A percentile compares a stretch with the other conserved stretches of the same genome.
These are phyloP conservation scores for Suhomyces taliae DNA, from an alignment of 1,139 yeast species.

Conservation along the genomic window DNA sequence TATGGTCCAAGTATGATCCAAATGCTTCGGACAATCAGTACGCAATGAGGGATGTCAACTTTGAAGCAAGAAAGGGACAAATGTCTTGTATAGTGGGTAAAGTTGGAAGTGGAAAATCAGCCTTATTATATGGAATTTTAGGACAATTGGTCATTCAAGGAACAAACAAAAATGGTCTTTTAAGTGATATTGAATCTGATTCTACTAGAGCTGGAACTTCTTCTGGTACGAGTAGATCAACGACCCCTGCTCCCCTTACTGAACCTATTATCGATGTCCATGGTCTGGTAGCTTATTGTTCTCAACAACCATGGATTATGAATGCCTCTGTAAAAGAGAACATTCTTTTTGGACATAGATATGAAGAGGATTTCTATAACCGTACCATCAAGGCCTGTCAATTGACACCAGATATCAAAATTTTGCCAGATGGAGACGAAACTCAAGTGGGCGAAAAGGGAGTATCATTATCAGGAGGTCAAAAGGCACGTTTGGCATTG, in stretches of 20 bases:
- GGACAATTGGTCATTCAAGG: slow-evolving; percentile 22
- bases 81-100: slow-evolving; percentile 23
- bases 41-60: slow-evolving; percentile 23
- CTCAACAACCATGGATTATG: slow-evolving; percentile 80
- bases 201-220: not conserved
- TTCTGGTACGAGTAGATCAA: not conserved
- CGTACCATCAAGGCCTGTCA: slow-evolving; percentile 78
- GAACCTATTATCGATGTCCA: slow-evolving; percentile 11
- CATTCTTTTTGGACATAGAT: slow-evolving; percentile 82
- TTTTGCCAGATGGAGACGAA: slow-evolving; percentile 83
- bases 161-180: not conserved
- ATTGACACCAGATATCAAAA: slow-evolving; percentile 73
- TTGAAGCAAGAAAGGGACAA: slow-evolving; percentile 23
- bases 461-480: slow-evolving; percentile 96
- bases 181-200: not conserved
- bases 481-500: slow-evolving; percentile 87
- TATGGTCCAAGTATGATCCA: slow-evolving; percentile 18
- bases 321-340: slow-evolving; percentile 91
- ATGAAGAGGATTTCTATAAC: slow-evolving; percentile 75
- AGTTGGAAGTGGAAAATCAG: slow-evolving; percentile 32
- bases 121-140: slow-evolving; percentile 27
- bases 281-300: slow-evolving; percentile 37
- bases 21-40: slow-evolving; percentile 5
- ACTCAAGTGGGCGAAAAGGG: slow-evolving; percentile 98
- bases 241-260: not conserved